Conservation (phyloP, 306 rosid genomes). For the Ormosia emarginata region DNA sequence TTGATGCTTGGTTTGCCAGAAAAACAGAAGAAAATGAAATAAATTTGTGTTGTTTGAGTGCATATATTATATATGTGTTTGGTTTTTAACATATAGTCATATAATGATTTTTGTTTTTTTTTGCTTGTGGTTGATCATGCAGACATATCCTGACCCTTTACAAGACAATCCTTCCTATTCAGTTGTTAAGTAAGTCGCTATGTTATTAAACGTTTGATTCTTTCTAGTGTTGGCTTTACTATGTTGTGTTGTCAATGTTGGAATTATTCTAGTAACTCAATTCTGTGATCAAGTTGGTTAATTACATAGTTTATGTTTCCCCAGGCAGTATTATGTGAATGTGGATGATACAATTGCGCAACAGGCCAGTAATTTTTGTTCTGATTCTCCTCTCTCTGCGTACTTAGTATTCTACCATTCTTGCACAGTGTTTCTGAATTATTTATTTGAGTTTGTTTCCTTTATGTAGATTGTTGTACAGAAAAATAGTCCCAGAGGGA, state of each 20-base stretch:
- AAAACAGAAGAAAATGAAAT: neutral
- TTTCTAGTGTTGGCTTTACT: neutral
- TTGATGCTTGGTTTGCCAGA: neutral
- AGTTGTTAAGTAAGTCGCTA: constrained; percentile 69
- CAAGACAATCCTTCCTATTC: constrained; percentile 86
- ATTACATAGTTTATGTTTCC: neutral
- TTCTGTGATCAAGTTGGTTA: neutral
- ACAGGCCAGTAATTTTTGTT: constrained; percentile 28
- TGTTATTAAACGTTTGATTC: neutral
- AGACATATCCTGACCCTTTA: constrained; percentile 78
- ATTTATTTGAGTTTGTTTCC: neutral
- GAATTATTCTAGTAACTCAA: neutral
- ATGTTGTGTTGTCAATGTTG: neutral
- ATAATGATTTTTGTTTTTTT: neutral
- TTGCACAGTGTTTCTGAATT: neutral
- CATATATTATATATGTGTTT: neutral
- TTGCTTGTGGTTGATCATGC: constrained; percentile 21
- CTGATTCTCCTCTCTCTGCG: neutral
- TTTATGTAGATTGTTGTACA: constrained; percentile 67
- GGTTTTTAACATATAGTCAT: neutral
- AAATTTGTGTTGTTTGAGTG: neutral
- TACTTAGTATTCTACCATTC: neutral
- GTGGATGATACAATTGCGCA: constrained; percentile 68
- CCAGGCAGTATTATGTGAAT: constrained; percentile 89
- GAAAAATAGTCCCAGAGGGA: constrained; percentile 73